These are phyloP conservation scores for Choanephora cucurbitarum DNA, from an alignment of 371 early-diverging fungal genomes.

Conservation along the genomic window DNA sequence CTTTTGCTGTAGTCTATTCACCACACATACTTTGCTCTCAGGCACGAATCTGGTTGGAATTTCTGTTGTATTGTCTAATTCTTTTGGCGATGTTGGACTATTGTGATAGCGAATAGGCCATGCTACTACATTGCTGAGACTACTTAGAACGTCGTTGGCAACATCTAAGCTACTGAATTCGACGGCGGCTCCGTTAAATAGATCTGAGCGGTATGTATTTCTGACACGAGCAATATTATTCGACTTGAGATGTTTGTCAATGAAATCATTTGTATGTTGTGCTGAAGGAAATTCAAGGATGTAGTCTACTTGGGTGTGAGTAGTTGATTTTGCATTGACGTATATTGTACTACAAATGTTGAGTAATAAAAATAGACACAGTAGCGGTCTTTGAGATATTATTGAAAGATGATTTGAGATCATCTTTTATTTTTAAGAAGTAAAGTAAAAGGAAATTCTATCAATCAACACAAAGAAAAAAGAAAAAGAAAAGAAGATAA, in stretches of 20 bases:
- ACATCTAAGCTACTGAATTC: constrained; percentile 19
- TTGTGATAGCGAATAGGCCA: constrained; percentile 38
- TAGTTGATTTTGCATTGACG: neutral
- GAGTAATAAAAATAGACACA: neutral
- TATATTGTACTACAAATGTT: neutral
- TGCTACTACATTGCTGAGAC: constrained; percentile 16
- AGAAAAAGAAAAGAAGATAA: neutral
- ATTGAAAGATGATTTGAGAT: neutral
- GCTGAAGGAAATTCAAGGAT: constrained; percentile 19
- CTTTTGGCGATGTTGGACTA: constrained; percentile 16
- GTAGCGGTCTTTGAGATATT: neutral
- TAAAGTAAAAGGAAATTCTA: neutral
- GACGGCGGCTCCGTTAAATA: constrained; percentile 33
- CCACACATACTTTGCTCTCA: constrained; percentile 10
- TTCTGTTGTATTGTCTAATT: neutral
- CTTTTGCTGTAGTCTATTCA: neutral
- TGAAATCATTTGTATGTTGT: constrained; percentile 2
- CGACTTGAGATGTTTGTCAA: constrained; percentile 1
- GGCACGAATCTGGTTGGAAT: constrained; percentile 12
- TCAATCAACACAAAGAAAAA: neutral
- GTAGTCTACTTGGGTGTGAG: constrained; percentile 7
- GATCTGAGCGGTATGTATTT: constrained; percentile 31
- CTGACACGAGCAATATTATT: constrained; percentile 13
- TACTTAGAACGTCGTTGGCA: constrained; percentile 18
- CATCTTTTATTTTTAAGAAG: neutral